Conservation (phyloP, 345 rosid species). For the Populus ilicifolia region DNA sequence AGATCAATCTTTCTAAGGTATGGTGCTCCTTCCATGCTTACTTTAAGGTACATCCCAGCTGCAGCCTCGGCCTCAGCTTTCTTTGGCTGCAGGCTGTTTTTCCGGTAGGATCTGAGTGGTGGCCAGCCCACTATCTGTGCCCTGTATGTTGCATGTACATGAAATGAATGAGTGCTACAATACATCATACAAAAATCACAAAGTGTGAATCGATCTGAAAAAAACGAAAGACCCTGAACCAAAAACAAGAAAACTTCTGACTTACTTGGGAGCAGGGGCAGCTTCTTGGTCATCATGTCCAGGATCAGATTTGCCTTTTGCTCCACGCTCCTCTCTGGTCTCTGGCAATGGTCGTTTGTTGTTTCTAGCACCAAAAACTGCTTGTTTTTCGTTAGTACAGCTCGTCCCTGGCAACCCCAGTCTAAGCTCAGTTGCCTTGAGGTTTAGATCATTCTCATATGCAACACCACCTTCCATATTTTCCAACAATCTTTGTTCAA, state of each 20-base stretch:
- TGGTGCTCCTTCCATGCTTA: constrained; percentile 39
- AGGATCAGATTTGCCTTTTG: constrained; percentile 20
- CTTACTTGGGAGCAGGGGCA: constrained; percentile 66
- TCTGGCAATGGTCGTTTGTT: constrained; percentile 50
- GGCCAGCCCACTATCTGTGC: constrained; percentile 90
- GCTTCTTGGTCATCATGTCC: constrained; percentile 26
- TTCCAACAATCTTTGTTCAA: not conserved
- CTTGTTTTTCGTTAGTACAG: constrained; percentile 28
- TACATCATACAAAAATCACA: not conserved
- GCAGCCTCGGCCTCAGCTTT: constrained; percentile 23
- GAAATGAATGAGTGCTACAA: not conserved
- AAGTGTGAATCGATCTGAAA: not conserved
- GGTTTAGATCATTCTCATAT: constrained; percentile 56
- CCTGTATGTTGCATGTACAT: constrained; percentile 31
- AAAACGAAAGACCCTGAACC: no score
- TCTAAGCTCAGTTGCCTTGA: constrained; percentile 83
- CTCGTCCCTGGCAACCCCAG: constrained; percentile 80
- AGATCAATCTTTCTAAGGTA: constrained; percentile 26
- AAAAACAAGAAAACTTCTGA: not conserved
- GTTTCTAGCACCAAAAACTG: constrained; percentile 40
- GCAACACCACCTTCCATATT: constrained; percentile 38
- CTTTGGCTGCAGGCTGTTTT: constrained; percentile 47
- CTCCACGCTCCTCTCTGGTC: constrained; percentile 17
- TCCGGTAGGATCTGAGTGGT: constrained; percentile 76
- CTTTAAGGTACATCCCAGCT: constrained; percentile 23